These are phyloP conservation scores for Arxiozyma bovina DNA, from an alignment of 1,139 yeast genomes.

Conservation along the genomic window DNA sequence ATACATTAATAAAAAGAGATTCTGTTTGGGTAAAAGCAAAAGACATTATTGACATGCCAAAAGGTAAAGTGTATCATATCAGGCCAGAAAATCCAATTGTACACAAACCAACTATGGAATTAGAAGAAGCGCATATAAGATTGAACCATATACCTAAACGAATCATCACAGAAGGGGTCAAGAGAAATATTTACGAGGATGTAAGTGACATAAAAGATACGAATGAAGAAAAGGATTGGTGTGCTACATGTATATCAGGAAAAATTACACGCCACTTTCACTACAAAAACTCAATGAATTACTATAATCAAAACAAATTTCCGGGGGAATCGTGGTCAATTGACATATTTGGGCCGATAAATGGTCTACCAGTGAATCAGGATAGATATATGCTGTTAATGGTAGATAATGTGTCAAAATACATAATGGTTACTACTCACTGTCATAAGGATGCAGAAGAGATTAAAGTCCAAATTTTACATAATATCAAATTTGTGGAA, in stretches of 20 bases:
- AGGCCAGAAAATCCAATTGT: no score
- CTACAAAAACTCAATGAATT: constrained; percentile 5
- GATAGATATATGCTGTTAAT: constrained; percentile 5
- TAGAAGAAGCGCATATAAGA: no score
- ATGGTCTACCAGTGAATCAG: not conserved
- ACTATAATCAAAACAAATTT: not conserved
- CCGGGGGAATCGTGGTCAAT: constrained; percentile 7
- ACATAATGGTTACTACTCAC: constrained; percentile 1
- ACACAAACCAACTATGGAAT: no score
- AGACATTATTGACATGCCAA: no score
- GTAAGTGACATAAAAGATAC: not conserved
- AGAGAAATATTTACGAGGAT: not conserved
- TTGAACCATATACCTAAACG: no score
- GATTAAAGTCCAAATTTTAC: constrained; percentile 1
- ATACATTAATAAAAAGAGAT: no score
- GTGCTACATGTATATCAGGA: constrained; percentile 3
- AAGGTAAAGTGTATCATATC: no score
- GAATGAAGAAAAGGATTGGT: not conserved
- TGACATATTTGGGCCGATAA: constrained; percentile 5
- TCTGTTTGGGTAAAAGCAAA: no score
- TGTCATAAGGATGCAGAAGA: not conserved
- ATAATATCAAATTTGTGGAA: not conserved
- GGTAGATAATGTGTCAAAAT: constrained; percentile 6
- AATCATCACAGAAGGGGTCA: no score
- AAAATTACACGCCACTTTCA: constrained; percentile 3